phyloP scores from a whole-genome alignment of 2,329 filamentous ascomycete genomes.

The Hypoxylon sp. region DNA sequence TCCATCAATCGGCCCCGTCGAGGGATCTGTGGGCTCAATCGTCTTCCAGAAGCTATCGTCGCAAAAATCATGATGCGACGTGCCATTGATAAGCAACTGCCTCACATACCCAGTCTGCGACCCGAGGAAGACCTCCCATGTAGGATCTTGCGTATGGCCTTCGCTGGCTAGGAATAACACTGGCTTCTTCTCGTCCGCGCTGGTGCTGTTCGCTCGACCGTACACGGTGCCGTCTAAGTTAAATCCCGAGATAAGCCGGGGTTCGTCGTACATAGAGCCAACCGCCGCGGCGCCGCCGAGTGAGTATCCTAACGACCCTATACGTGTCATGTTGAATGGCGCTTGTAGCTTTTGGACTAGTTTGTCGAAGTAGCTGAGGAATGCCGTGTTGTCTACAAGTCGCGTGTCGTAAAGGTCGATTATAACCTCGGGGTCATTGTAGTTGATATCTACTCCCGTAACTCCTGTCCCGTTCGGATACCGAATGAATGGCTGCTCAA shows the following conservation, averaged over 20 bases:
- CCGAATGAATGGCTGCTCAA: conserved; percentile 43
- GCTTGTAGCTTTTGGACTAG: conserved; percentile 24
- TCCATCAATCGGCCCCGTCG: conserved; percentile 10
- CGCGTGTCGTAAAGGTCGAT: conserved; percentile 31
- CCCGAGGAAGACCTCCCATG: conserved; percentile 35
- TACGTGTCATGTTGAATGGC: conserved; percentile 29
- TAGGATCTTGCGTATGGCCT: conserved; percentile 24
- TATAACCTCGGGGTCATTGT: conserved; percentile 3
- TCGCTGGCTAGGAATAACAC: conserved; percentile 36
- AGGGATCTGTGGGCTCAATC: conserved; percentile 2
- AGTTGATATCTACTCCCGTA: conserved; percentile 29
- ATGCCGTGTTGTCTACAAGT: conserved; percentile 33
- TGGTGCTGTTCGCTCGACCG: conserved; percentile 21
- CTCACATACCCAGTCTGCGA: conserved; percentile 38
- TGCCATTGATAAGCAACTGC: conserved; percentile 29
- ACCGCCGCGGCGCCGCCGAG: conserved; percentile 38
- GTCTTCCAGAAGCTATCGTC: conserved; percentile 39
- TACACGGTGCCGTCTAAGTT: conserved; percentile 39
- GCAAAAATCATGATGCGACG: conserved; percentile 39
- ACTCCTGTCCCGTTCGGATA: conserved; percentile 44
- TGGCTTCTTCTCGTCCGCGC: conserved; percentile 36
- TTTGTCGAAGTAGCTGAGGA: conserved; percentile 31
- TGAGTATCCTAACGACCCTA: conserved; percentile 39
- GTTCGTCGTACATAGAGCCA: conserved; percentile 22
- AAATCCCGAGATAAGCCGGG: conserved; percentile 30